Evolutionary conservation across 352 stramenopile species (phyloP).

Genomic region (Elongisporangium prolatum): DNA sequence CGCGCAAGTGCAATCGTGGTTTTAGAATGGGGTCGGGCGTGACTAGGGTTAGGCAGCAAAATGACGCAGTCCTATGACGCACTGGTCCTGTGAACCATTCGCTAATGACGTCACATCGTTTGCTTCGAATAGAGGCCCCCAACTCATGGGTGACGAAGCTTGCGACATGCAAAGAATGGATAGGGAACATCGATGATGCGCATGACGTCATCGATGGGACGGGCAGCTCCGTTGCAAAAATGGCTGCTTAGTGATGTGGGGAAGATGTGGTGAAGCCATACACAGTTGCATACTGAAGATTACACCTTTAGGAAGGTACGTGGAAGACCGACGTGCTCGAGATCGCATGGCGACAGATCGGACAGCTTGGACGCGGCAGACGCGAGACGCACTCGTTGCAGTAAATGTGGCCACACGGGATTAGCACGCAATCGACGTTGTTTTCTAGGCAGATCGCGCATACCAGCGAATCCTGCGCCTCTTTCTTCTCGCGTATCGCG

Average conservation of each 20-base stretch:
- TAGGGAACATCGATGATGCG: not conserved
- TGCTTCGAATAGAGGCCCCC: not conserved
- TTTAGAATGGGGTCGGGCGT: not conserved
- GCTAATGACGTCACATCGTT: not conserved
- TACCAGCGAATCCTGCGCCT: slow-evolving; percentile 63
- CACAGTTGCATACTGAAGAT: not conserved
- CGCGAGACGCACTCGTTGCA: slow-evolving; percentile 59
- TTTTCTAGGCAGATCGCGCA: slow-evolving; percentile 82
- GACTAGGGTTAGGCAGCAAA: not conserved
- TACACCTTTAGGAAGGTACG: slow-evolving; percentile 37
- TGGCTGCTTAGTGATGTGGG: not conserved
- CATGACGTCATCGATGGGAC: not conserved
- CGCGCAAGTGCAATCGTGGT: not conserved
- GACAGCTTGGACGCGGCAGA: slow-evolving; percentile 57
- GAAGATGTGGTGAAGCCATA: not conserved
- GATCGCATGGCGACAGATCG: slow-evolving; percentile 66
- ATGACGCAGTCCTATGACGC: not conserved
- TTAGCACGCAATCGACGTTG: slow-evolving; percentile 75
- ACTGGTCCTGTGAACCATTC: not conserved
- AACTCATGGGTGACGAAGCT: not conserved
- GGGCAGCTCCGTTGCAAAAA: not conserved
- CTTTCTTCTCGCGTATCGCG: slow-evolving; percentile 68
- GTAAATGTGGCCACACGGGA: slow-evolving; percentile 83
- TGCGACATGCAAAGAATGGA: not conserved
- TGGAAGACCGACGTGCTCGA: slow-evolving; percentile 58